These are phyloP conservation scores for Saturnispora quitensis DNA, from an alignment of 805 yeast genomes.

Conservation along the genomic window DNA sequence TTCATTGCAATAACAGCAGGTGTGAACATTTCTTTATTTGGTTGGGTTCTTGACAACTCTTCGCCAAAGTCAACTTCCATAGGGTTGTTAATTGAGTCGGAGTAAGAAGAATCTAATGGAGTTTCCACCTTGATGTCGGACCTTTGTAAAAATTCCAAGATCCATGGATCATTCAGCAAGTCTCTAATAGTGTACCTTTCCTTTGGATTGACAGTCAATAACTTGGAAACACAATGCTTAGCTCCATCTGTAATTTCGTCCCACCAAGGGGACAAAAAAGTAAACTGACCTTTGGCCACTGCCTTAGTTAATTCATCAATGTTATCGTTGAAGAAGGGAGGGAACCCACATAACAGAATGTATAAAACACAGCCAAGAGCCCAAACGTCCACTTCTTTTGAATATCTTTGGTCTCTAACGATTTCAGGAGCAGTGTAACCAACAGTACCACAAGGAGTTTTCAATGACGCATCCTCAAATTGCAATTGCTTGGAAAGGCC, in stretches of 20 bases:
- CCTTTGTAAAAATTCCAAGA: constrained; percentile 28
- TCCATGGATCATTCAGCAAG: constrained; percentile 72
- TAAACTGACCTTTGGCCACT: constrained; percentile 71
- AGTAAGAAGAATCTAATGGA: background rate
- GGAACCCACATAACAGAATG: constrained; percentile 92
- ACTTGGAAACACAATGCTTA: constrained; percentile 55
- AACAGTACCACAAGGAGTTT: constrained; percentile 98
- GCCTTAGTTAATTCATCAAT: constrained; percentile 67
- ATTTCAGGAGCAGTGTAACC: constrained; percentile 99
- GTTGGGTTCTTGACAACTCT: background rate
- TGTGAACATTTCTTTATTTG: constrained; percentile 32
- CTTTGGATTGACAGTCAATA: constrained; percentile 64
- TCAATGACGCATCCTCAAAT: constrained; percentile 51
- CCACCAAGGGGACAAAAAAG: constrained; percentile 82
- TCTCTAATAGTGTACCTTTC: constrained; percentile 64
- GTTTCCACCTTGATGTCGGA: constrained; percentile 16
- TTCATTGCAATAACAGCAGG: constrained; percentile 53
- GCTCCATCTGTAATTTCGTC: constrained; percentile 68
- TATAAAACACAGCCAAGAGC: constrained; percentile 94
- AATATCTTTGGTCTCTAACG: constrained; percentile 85
- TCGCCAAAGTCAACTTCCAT: constrained; percentile 5
- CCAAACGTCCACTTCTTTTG: constrained; percentile 98
- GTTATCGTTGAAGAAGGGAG: constrained; percentile 88
- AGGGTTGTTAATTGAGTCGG: constrained; percentile 1
- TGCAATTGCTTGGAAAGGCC: constrained; percentile 88